phyloP scores from a whole-genome alignment of 176 grass and related monocot genomes.

The Zizania latifolia region DNA sequence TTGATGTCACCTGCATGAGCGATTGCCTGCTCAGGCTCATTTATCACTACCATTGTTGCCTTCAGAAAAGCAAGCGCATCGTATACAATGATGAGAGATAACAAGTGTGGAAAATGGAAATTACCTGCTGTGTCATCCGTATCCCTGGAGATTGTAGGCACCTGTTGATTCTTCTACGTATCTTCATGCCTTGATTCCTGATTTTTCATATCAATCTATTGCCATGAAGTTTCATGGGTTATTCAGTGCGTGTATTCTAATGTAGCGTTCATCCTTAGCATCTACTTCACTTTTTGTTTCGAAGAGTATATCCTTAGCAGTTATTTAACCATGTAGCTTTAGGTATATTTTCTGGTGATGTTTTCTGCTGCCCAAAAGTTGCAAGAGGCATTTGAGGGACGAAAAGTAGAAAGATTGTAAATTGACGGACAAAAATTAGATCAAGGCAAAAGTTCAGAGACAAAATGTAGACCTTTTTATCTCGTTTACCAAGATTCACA shows the following conservation, averaged over 20 bases:
- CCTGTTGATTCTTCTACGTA: constrained; percentile 19
- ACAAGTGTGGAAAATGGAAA: not conserved
- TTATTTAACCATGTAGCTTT: not conserved
- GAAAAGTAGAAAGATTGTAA: too few species aligned
- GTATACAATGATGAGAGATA: constrained; percentile 25
- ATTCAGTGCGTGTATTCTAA: not conserved
- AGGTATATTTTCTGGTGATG: not conserved
- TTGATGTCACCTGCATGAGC: constrained; percentile 42
- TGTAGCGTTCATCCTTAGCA: not conserved
- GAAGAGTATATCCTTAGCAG: not conserved
- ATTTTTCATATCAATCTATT: not conserved
- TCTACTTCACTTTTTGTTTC: not conserved
- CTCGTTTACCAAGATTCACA: too few species aligned
- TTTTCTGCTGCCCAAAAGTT: too few species aligned
- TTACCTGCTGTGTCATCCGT: not conserved
- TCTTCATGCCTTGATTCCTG: constrained; percentile 13
- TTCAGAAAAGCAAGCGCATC: constrained; percentile 42
- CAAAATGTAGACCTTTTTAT: too few species aligned
- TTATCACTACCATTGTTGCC: constrained; percentile 42
- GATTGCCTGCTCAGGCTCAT: constrained; percentile 49
- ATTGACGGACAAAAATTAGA: too few species aligned
- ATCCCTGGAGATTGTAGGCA: not conserved
- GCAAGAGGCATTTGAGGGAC: too few species aligned
- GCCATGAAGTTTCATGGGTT: not conserved
- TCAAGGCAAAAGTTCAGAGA: too few species aligned